These are phyloP conservation scores for Neolentinus lepideus DNA, from an alignment of 1,284 basidiomycete genomes.

Conservation along the genomic window DNA sequence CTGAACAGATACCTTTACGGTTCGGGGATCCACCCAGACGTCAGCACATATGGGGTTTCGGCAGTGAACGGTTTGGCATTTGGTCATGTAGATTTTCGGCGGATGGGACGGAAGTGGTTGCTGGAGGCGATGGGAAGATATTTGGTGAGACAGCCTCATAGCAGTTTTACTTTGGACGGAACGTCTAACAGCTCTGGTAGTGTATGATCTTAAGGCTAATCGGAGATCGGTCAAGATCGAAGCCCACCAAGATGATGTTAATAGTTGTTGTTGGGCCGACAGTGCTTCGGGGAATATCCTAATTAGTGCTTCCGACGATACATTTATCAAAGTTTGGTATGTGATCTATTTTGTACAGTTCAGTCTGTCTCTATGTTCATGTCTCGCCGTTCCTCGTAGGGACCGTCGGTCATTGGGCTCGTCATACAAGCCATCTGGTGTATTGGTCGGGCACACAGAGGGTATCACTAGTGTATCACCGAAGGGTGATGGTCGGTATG, in stretches of 20 bases:
- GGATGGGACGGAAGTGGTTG: slow-evolving; percentile 88
- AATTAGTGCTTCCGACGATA: slow-evolving; percentile 91
- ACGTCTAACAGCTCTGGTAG: slow-evolving; percentile 30
- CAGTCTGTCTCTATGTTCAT: background rate
- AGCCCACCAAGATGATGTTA: slow-evolving; percentile 89
- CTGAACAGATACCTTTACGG: slow-evolving; percentile 66
- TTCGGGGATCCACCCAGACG: slow-evolving; percentile 48
- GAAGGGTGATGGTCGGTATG: slow-evolving; percentile 90
- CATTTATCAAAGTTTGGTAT: slow-evolving; percentile 92
- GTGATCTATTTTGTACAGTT: slow-evolving; percentile 14
- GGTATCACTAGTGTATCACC: slow-evolving; percentile 88
- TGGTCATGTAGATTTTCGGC: slow-evolving; percentile 96
- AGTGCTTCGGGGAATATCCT: slow-evolving; percentile 88
- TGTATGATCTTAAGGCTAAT: slow-evolving; percentile 86
- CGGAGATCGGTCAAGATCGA: slow-evolving; percentile 75
- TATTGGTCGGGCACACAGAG: slow-evolving; percentile 92
- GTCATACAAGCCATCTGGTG: slow-evolving; percentile 82
- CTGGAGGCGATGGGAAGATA: slow-evolving; percentile 69
- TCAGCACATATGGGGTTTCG: slow-evolving; percentile 29
- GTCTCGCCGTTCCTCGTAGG: slow-evolving; percentile 35
- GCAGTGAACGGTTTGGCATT: slow-evolving; percentile 62
- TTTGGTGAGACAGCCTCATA: slow-evolving; percentile 45
- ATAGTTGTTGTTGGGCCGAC: slow-evolving; percentile 95
- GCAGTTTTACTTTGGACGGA: background rate
- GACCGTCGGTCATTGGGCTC: slow-evolving; percentile 85